A percentile compares a stretch with the other conserved stretches of the same genome.
Conservation (phyloP, 164 flowering plant genomes). For the Macadamia integrifolia region DNA sequence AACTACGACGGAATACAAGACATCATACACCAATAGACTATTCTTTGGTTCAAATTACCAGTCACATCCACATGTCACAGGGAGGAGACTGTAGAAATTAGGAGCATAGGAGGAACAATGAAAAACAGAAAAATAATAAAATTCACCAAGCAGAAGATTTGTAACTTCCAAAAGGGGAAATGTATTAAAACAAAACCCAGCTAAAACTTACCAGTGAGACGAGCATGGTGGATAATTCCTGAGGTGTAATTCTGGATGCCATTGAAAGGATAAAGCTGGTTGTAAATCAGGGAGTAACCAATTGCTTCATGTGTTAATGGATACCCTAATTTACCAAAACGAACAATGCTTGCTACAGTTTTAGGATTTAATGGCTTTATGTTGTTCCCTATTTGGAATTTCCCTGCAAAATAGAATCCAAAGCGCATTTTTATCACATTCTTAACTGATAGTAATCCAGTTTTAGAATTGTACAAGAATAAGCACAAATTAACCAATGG, state of each 20-base stretch:
- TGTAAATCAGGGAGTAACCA: slow-evolving; percentile 75
- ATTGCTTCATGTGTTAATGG: slow-evolving; percentile 32
- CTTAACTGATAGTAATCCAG: neutral
- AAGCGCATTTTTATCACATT: neutral
- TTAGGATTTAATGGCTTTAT: slow-evolving; percentile 64
- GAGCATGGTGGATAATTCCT: slow-evolving; percentile 94
- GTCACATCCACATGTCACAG: too few relatives aligned
- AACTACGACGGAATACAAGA: too few relatives aligned
- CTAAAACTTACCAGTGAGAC: slow-evolving; percentile 54
- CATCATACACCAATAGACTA: too few relatives aligned
- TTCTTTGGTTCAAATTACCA: neutral
- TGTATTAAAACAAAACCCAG: neutral
- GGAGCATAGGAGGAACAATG: neutral
- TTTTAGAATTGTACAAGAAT: neutral
- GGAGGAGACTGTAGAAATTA: too few relatives aligned
- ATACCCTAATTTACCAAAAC: slow-evolving; percentile 38
- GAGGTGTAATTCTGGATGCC: slow-evolving; percentile 88
- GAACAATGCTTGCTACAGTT: slow-evolving; percentile 56
- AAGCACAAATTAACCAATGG: neutral
- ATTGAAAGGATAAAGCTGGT: slow-evolving; percentile 79
- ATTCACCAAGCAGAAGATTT: neutral
- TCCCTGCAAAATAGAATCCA: slow-evolving; percentile 49
- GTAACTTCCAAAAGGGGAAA: too few relatives aligned
- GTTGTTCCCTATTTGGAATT: slow-evolving; percentile 70
- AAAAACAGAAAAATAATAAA: neutral